Evolutionary conservation across 345 rosid genomes (phyloP), one percentile per base, ranked within the genome.

Genomic region (Hibiscus tridactylites): DNA sequence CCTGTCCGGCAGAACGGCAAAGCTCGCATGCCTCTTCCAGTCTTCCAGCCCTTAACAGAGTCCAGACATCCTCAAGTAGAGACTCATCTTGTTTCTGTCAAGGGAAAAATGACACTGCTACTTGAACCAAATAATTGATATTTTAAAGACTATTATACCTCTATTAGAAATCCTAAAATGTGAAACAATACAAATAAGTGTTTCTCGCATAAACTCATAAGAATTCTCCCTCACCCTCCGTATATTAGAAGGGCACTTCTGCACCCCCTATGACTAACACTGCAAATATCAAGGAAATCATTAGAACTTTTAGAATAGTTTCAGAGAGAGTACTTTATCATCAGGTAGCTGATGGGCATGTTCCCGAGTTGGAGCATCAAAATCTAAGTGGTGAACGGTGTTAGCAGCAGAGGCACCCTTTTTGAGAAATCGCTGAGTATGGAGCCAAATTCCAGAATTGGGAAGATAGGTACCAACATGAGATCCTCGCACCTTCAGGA

Each of bases 311-410:
- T 19, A 66, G 12, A 65, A 65, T 35, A 57, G 46, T 54, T 47
- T 50, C 11, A 28, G 42, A 39, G 42, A 62, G 61, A 80, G 75
- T 92, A 95, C 99, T 77, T 83, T 86, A 81, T 95, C 97, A 75
- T 92, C 96, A 62, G 87, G 83, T 59, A 92, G 86, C 79, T 82
- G 86, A 72, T 81, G 86, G 56, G 97, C 91, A 79, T 92, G 88
- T 75, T 95, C 95, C 33, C 99, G 96, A 26, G 99, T 95, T 72
- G 99, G 97, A 71, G 99, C 99, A 86, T 95, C 99, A 83, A 95
- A 95, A 84, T 95, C 99, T 86, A 95, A 85, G 82, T 95, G 97
- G 79, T 80, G 90, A 76, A 95, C 83, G 60, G 87, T 88, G 77
- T 89, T 90, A 63, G 80, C 28, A 64, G 74, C 66, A 26, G 85